Base-by-base conservation (phyloP, 306 rosid genomes). In the Cicer bijugum region DNA sequence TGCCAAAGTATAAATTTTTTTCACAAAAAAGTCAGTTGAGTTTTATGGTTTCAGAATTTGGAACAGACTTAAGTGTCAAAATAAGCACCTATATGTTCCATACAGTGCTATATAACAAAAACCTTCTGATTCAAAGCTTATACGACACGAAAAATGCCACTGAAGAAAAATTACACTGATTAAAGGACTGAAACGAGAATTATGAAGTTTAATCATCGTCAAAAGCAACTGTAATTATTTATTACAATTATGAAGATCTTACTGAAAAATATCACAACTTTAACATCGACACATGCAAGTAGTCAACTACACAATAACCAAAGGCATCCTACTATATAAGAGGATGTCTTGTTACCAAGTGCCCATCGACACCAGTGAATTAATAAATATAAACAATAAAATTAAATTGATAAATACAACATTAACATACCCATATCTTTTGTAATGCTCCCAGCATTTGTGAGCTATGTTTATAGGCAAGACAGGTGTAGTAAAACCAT, bases 361-460 rank as follows among this genome's bases (percentile, higher is more conserved):
- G 7, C 38, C n/a, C 9, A 19, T 56, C 9, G n/a, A 56, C 37
- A 3, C 33, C 12, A 9, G 37, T 19, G 8, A 56, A 9, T 0
- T 5, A 35, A 35, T 62, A 62, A 61, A 61, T 37, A 12, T 37
- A 61, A 61, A 35, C 47, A 38, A 14, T 14, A 39, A 62, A 62
- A 62, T 38, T 14, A 15, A 47, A 62, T 39, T 37, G 19, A 17
- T 17, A 17, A 17, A 17, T 17, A 17, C 19, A 17, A 17, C 19
- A 17, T 17, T 17, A 17, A 17, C 19, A 0, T 17, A 17, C 19
- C 1, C 19, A 17, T 17, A 17, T 17, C 19, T 17, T 17, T 39
- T 62, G 48, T 8, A 14, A 62, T 39, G 48, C 48, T 62, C 48
- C 48, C 68, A 62, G n/a, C 68, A 62, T 62, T 62, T 62, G 4